Base-by-base conservation (phyloP, 306 rosid species). In the peach (Prunus persica) region DNA sequence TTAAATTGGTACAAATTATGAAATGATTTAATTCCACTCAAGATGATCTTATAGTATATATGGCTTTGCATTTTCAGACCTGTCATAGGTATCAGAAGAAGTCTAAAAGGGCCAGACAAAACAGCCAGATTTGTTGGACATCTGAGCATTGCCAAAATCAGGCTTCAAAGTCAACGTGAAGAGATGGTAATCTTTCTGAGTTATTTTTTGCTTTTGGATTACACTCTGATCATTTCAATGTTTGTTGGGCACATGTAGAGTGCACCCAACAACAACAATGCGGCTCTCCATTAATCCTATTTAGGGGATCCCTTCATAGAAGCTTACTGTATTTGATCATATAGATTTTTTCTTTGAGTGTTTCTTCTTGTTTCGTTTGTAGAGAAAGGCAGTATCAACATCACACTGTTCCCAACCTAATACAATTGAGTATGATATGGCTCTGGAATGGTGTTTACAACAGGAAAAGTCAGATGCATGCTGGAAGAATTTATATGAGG, bases 391-490 rank as follows among this genome's bases (percentile, higher is more conserved):
- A 57, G 86, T 88, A 68, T 85, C 91, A 71, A 88, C 96, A 19
- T 82, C 93, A 46, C 96, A 91, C 77, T 85, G 87, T 72, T 10
- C 96, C n/a, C 90, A 88, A 72, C 62, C 81, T 49, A 91, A 91
- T 76, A 77, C 87, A 19, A 45, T 89, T 46, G 96, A 87, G 65
- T 83, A 78, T 11, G 60, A 27, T 5, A 74, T 88, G 88, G 88
- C 91, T 27, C 43, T 56, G 57, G 82, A 80, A 14, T 91, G 93
- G 92, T 34, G 43, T 69, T 14, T 9, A 49, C 81, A 62, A 24
- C 83, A 86, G 67, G 49, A 43, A 10, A 80, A 50, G 75, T 82
- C 83, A 0, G 85, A 92, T 57, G 67, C 68, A 61, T 78, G 81
- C 25, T 78, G 89, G 87, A 73, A 80, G 13, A 79, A 69, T 50